A percentile compares a stretch with the other conserved stretches of the same genome.
Evolutionary conservation across 192 early-diverging fungal species (phyloP).

Genomic region (Podila minutissima): DNA sequence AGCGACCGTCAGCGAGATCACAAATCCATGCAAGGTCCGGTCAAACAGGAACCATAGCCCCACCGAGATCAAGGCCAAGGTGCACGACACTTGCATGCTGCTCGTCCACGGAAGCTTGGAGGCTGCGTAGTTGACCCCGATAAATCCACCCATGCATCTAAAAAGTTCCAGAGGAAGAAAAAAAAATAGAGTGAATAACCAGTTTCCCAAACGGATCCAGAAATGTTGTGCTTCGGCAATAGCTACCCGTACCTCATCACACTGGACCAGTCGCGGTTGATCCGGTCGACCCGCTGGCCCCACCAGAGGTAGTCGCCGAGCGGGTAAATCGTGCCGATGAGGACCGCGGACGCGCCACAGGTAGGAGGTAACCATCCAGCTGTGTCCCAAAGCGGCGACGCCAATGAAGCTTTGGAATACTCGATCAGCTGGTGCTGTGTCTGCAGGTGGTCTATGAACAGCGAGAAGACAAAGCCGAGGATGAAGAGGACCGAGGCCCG

Average conservation of each 20-base stretch:
- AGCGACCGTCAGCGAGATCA: constrained; percentile 61
- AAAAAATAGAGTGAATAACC: not conserved
- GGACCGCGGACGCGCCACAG: constrained; percentile 65
- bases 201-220: no score
- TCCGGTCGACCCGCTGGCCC: constrained; percentile 48
- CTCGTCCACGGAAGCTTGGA: constrained; percentile 71
- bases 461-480: constrained; percentile 68
- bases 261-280: constrained; percentile 61
- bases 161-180: not conserved
- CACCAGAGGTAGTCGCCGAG: constrained; percentile 60
- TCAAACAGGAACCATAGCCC: constrained; percentile 82
- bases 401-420: constrained; percentile 49
- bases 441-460: constrained; percentile 72
- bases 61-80: constrained; percentile 64
- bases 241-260: constrained; percentile 55
- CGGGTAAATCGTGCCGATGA: constrained; percentile 71
- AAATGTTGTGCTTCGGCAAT: no score
- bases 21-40: constrained; percentile 71
- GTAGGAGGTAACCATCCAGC: constrained; percentile 70
- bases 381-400: constrained; percentile 56
- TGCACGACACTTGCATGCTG: constrained; percentile 67
- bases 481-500: constrained; percentile 67
- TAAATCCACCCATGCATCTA: constrained; percentile 60
- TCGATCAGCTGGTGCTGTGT: constrained; percentile 66
- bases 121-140: constrained; percentile 73